These are phyloP conservation scores for Kazachstania sp. DNA, from an alignment of 1,139 yeast species.

Conservation along the genomic window DNA sequence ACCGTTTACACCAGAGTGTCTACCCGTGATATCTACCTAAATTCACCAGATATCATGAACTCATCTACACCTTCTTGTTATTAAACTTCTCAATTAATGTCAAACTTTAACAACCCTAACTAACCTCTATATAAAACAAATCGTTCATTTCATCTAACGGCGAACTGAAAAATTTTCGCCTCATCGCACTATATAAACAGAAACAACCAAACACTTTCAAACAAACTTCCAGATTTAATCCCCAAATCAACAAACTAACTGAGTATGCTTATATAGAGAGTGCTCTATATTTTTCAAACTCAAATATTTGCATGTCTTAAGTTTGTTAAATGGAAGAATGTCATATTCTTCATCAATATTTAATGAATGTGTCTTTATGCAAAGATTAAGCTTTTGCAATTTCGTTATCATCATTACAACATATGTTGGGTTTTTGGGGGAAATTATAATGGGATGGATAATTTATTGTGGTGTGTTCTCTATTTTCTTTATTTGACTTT, in stretches of 20 bases:
- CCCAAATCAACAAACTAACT: no score
- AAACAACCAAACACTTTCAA: no score
- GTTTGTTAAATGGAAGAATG: constrained; percentile 27
- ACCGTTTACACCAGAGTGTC: no score
- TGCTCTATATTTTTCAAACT: neutral
- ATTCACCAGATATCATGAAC: no score
- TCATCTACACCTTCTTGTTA: no score
- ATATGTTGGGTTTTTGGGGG: no score
- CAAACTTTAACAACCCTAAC: no score
- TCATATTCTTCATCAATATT: constrained; percentile 12
- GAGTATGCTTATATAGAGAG: neutral
- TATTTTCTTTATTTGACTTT: neutral
- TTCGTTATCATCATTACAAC: neutral
- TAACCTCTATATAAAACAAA: no score
- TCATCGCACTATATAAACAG: neutral
- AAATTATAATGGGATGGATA: neutral
- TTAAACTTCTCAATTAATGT: no score
- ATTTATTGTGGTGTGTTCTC: neutral
- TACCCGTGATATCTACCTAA: no score
- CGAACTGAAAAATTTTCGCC: neutral
- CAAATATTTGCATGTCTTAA: constrained; percentile 34
- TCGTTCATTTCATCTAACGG: no score
- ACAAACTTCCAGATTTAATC: neutral
- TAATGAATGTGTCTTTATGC: constrained; percentile 41
- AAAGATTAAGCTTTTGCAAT: constrained; percentile 19